phyloP scores from a whole-genome alignment of 1,139 yeast species.

The Neolecta irregularis region DNA sequence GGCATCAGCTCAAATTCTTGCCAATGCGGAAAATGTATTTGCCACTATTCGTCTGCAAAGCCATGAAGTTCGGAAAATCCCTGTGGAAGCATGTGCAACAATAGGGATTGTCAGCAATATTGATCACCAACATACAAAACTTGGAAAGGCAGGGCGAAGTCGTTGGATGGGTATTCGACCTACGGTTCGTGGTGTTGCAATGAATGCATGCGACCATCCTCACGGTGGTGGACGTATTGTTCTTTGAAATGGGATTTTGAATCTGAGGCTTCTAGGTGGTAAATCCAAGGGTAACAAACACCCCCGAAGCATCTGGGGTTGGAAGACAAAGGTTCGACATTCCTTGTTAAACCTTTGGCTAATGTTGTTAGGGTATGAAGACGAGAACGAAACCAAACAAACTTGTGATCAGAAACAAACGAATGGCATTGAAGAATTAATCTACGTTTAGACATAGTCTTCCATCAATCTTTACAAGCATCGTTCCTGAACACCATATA shows the following conservation, averaged over 20 bases:
- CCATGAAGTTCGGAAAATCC: slow-evolving; percentile 87
- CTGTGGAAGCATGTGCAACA: slow-evolving; percentile 80
- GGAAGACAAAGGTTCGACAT: slow-evolving; percentile 71
- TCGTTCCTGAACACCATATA: no score
- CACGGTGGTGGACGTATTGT: slow-evolving; percentile 99
- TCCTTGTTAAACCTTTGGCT: no score
- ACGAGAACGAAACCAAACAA: no score
- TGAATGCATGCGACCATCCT: slow-evolving; percentile 96
- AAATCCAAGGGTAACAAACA: slow-evolving; percentile 90
- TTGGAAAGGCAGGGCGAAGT: slow-evolving; percentile 95
- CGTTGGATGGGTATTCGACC: slow-evolving; percentile 93
- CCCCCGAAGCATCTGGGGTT: slow-evolving; percentile 95
- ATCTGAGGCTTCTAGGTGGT: no score
- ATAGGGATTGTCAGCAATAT: slow-evolving; percentile 89
- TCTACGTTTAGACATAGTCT: no score
- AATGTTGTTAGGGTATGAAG: no score
- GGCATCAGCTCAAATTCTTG: slow-evolving; percentile 74
- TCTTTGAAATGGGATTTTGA: no score
- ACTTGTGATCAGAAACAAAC: no score
- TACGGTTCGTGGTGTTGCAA: slow-evolving; percentile 92
- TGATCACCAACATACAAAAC: slow-evolving; percentile 74
- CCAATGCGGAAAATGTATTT: slow-evolving; percentile 53
- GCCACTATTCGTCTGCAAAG: slow-evolving; percentile 74
- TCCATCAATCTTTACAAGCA: no score
- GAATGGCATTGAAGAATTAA: no score